Percentiles rank a stretch among this genome's conserved stretches.
These are phyloP conservation scores for Aspergillus puulaauensis DNA, from an alignment of 2,329 filamentous ascomycete species.

Conservation along the genomic window DNA sequence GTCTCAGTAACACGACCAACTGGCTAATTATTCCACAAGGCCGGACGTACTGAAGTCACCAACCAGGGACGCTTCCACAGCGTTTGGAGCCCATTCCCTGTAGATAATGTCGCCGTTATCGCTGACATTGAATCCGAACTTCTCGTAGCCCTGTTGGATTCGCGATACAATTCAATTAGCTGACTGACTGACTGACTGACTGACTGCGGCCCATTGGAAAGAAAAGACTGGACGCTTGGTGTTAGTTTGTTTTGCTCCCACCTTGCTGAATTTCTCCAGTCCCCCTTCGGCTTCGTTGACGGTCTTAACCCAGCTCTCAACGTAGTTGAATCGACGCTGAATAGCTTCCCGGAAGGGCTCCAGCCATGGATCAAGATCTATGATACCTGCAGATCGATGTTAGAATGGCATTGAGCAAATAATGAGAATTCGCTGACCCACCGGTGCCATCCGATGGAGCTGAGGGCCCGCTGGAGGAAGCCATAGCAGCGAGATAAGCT, in stretches of 20 bases:
- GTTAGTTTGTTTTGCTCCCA: slow-evolving; percentile 37
- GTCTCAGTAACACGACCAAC: slow-evolving; percentile 26
- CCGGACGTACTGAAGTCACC: slow-evolving; percentile 81
- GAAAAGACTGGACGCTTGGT: not conserved
- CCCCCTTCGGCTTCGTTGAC: slow-evolving; percentile 85
- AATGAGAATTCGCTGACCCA: slow-evolving; percentile 15
- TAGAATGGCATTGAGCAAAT: not conserved
- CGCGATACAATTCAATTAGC: not conserved
- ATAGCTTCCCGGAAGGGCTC: slow-evolving; percentile 78
- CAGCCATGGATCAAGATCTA: slow-evolving; percentile 86
- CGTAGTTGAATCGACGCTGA: slow-evolving; percentile 72
- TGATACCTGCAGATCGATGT: slow-evolving; percentile 62
- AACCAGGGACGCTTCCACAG: slow-evolving; percentile 77
- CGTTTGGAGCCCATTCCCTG: slow-evolving; percentile 95
- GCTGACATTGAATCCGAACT: slow-evolving; percentile 80
- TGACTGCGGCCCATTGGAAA: not conserved
- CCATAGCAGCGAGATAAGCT: slow-evolving; percentile 18
- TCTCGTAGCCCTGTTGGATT: slow-evolving; percentile 70
- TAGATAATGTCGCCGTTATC: slow-evolving; percentile 83
- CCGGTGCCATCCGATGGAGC: slow-evolving; percentile 29
- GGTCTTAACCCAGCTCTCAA: slow-evolving; percentile 81
- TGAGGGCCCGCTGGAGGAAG: slow-evolving; percentile 14
- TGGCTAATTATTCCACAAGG: not conserved
- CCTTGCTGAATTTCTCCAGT: slow-evolving; percentile 85
- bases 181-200: not conserved